Base-by-base conservation (phyloP, 2,329 filamentous ascomycete genomes). In the Fusarium sp. region DNA sequence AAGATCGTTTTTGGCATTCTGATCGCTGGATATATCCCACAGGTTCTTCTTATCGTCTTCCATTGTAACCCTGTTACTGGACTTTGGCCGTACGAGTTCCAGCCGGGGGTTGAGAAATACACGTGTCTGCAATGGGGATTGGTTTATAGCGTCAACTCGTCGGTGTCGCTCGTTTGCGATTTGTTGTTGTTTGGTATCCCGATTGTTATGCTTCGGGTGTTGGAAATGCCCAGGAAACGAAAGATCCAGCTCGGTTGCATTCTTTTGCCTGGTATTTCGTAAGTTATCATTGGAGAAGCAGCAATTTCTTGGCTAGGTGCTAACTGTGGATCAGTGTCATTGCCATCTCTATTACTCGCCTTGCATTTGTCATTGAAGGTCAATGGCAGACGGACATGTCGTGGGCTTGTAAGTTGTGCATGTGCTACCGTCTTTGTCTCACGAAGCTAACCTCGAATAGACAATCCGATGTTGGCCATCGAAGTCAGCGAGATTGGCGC, bases 101-200 rank as follows among this genome's bases (percentile, higher is more conserved):
- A 87, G 66, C 70, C 76, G 0, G 78, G 78, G 11, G 76, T 70
- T 11, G 75, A 73, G 3, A 62, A 78, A 5, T 87, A 84, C 64
- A 78, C 70, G 0, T 87, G 84, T 64, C 61, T 87, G 38, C 75
- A 80, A 17, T 87, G 84, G 84, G 85, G 84, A 0, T 58, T 84
- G 4, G 84, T 87, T 1, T 87, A 87, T 65, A 81, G 81, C 11
- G 81, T 84, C 21, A 87, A 86, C 70, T 85, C 84, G 13, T 78
- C 76, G 0, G 74, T 87, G 5, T 86, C 84, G 1, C 74, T 87
- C 11, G 62, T 84, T 1, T 86, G 84, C 71, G 85, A 87, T 54
- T 64, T 87, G 50, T 61, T 86, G 15, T 76, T 87, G 39, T 86
- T 87, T 61, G 79, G 81, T 5, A 84, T 87, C 47, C 84, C 84